Conservation (phyloP, 1,139 yeast species). For the Sugiyamaella castrensis region DNA sequence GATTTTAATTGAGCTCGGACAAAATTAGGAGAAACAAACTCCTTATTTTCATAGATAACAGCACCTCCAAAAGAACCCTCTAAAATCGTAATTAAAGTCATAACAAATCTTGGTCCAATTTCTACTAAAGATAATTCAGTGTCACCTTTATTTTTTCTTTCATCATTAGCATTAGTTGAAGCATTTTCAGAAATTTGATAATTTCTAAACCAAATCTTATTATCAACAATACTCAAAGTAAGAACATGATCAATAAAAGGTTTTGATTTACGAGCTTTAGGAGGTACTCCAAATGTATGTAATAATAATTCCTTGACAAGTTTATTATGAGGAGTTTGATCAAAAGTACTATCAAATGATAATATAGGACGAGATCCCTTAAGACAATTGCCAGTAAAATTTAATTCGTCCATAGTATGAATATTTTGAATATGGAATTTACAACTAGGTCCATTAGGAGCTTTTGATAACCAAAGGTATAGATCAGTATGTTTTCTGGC, state of each 20-base stretch:
- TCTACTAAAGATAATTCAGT: conserved; percentile 75
- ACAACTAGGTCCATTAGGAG: conserved; percentile 97
- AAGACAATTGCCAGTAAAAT: conserved; percentile 93
- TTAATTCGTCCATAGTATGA: conserved; percentile 93
- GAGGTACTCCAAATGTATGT: conserved; percentile 95
- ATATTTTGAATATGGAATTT: conserved; percentile 92
- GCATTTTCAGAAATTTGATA: conserved; percentile 81
- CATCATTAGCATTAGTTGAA: conserved; percentile 42
- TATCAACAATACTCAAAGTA: conserved; percentile 89
- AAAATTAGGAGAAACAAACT: conserved; percentile 92
- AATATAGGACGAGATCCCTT: conserved; percentile 95
- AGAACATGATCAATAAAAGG: conserved; percentile 95
- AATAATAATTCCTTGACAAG: conserved; percentile 80
- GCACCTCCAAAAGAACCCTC: conserved; percentile 99
- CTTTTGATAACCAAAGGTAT: conserved; percentile 91
- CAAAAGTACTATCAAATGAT: conserved; percentile 81
- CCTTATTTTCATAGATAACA: conserved; percentile 93
- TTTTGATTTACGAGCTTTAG: conserved; percentile 87
- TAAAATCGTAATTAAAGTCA: conserved; percentile 85
- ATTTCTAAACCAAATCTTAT: conserved; percentile 93
- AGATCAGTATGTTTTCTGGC: conserved; percentile 95
- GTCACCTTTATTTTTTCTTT: conserved; percentile 33
- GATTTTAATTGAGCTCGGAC: conserved; percentile 87
- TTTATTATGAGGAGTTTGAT: conserved; percentile 57
- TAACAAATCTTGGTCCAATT: conserved; percentile 94